These are phyloP conservation scores for Acanthamoeba culbertsoni DNA, from an alignment of 208 protist species.

Conservation along the genomic window DNA sequence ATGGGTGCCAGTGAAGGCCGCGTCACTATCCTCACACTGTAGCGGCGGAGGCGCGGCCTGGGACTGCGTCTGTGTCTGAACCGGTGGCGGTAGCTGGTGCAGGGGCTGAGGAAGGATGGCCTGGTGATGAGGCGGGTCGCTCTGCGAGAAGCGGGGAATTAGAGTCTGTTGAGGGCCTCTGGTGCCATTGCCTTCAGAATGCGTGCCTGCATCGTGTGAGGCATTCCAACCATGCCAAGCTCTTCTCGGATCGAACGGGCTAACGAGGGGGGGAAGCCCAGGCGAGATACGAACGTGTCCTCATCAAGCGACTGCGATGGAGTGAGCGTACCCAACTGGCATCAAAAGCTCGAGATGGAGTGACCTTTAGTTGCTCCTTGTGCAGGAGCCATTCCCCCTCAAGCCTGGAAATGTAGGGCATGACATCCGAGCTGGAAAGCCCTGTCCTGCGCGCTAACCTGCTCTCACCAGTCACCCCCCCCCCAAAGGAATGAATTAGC, in stretches of 20 bases:
- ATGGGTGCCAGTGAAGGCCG: too few relatives aligned
- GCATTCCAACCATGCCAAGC: background rate
- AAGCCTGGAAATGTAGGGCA: background rate
- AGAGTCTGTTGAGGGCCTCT: too few relatives aligned
- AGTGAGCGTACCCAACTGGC: background rate
- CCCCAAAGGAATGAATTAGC: too few relatives aligned
- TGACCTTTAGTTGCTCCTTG: background rate
- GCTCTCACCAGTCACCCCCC: too few relatives aligned
- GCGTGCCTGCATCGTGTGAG: background rate
- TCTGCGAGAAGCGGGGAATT: too few relatives aligned
- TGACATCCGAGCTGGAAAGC: background rate
- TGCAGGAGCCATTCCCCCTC: conserved; percentile 34
- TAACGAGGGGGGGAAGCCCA: conserved; percentile 12
- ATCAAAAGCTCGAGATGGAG: background rate
- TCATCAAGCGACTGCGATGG: background rate
- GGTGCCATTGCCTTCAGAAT: too few relatives aligned
- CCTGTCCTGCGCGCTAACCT: background rate
- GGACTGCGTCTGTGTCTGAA: too few relatives aligned
- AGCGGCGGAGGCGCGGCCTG: too few relatives aligned
- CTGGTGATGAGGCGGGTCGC: too few relatives aligned
- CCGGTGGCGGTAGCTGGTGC: too few relatives aligned
- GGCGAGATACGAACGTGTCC: background rate
- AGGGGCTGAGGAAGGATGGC: too few relatives aligned
- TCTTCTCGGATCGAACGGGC: background rate
- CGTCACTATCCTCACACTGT: too few relatives aligned